A percentile compares a stretch with the other conserved stretches of the same genome.
phyloP scores from a whole-genome alignment of 805 yeast genomes.

The Pichia rugopelliculosa region DNA sequence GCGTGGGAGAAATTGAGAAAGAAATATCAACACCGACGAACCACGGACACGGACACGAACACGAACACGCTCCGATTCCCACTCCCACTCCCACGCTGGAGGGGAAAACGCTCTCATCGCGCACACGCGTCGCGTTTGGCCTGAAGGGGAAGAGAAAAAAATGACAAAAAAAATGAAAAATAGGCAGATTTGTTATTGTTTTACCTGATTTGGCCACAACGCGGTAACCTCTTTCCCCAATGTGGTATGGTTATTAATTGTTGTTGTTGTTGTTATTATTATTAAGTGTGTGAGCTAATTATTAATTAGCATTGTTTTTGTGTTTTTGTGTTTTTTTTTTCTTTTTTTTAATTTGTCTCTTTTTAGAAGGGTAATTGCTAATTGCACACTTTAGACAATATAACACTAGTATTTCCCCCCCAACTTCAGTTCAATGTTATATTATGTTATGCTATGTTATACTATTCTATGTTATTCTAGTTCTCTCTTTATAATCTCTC shows the following conservation, averaged over 20 bases:
- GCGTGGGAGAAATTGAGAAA: neutral
- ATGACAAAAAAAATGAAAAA: neutral
- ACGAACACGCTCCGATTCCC: too few relatives aligned
- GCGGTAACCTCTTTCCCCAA: neutral
- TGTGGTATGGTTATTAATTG: neutral
- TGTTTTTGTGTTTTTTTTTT: too few relatives aligned
- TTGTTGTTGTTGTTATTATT: neutral
- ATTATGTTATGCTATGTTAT: too few relatives aligned
- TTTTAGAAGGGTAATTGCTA: neutral
- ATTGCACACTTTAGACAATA: too few relatives aligned
- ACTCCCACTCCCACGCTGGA: neutral
- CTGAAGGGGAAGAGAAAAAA: neutral
- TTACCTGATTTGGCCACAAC: neutral
- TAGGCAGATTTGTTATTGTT: neutral
- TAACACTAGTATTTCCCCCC: too few relatives aligned
- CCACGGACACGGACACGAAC: too few relatives aligned
- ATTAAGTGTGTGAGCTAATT: neutral
- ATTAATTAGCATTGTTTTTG: neutral
- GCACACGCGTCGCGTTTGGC: neutral
- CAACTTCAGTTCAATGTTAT: too few relatives aligned
- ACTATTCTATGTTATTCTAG: too few relatives aligned
- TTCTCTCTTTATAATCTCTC: too few relatives aligned
- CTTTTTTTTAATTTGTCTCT: neutral
- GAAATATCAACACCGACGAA: too few relatives aligned
- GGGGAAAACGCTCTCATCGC: neutral